Base-by-base conservation (phyloP, 2,329 filamentous ascomycete genomes). In the Zasmidium angulare region DNA sequence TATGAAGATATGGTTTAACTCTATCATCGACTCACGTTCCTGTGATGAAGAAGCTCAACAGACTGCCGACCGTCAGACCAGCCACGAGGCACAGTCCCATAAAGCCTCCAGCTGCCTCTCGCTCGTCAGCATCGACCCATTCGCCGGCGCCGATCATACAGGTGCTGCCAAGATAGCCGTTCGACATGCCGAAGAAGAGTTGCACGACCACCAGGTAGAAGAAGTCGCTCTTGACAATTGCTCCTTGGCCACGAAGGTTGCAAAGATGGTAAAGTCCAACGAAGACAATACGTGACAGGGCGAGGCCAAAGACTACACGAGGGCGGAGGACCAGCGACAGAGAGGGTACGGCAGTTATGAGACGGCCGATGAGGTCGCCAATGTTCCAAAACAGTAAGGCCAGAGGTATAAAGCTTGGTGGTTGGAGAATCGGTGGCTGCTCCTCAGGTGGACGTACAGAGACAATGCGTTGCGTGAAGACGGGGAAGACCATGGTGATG, bases 311-410 rank as follows among this genome's bases (percentile, higher is more conserved):
- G 9, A 97, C 78, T 0, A 86, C 66, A 2, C 80, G 77, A 0
- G 93, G 92, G 17, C 84, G 82, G 52, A 85, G 81, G 0, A 83
- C 83, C 9, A 91, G 76, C 2, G 73, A 73, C 64, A 88, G 68
- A 71, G 79, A 56, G 72, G 88, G 74, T 75, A 83, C 64, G 72
- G 83, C 78, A 1, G 91, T 88, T 1, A 85, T 73, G 20, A 96
- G 77, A 9, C 95, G 86, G 4, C 95, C 95, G 14, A 84, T 63
- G 7, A 98, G 79, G 72, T 98, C 95, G 47, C 95, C 95, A 1
- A 88, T 73, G 72, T 98, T 99, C 95, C 95, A 99, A 72, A 95
- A 85, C 60, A 98, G 85, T 75, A 98, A 96, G 2, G 85, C 91
- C 0, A 97, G 81, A 0, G 95, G 93, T 59, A 98, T 93, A 74